phyloP scores from a whole-genome alignment of 2,329 filamentous ascomycete genomes.

The Corynespora cassiicola region DNA sequence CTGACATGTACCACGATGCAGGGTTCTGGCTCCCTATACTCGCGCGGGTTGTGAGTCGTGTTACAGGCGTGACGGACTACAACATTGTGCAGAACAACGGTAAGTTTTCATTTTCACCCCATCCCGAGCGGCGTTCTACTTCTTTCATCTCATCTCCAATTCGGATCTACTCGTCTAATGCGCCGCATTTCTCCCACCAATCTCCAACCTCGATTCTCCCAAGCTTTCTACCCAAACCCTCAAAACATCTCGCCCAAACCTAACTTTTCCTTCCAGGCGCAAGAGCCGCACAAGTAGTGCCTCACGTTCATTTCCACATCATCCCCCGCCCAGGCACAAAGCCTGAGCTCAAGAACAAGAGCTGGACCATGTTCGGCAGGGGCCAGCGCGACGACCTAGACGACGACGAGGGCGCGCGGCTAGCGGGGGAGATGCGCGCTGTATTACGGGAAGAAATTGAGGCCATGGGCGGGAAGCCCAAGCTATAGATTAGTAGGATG shows the following conservation, averaged over 20 bases:
- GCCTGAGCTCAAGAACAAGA: slow-evolving; percentile 62
- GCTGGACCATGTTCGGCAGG: slow-evolving; percentile 84
- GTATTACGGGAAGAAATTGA: slow-evolving; percentile 48
- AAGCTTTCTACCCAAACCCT: slow-evolving; percentile 1
- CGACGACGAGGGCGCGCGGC: slow-evolving; percentile 70
- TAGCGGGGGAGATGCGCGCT: slow-evolving; percentile 61
- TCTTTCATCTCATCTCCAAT: slow-evolving; percentile 1
- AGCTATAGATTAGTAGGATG: slow-evolving; percentile 6
- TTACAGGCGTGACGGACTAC: slow-evolving; percentile 81
- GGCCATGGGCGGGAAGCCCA: slow-evolving; percentile 20
- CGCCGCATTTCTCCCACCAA: not conserved
- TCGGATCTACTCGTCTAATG: not conserved
- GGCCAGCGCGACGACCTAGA: slow-evolving; percentile 77
- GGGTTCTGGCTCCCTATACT: slow-evolving; percentile 71
- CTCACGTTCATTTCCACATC: slow-evolving; percentile 93
- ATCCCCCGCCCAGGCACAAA: slow-evolving; percentile 75
- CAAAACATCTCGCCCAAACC: too few species aligned
- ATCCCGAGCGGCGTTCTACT: slow-evolving; percentile 5
- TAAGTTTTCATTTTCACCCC: slow-evolving; percentile 34
- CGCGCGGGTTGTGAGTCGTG: slow-evolving; percentile 71
- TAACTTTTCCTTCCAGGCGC: slow-evolving; percentile 58
- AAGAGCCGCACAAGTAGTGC: slow-evolving; percentile 88
- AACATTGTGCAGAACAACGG: slow-evolving; percentile 97
- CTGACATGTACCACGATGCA: slow-evolving; percentile 19
- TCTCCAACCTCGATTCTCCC: slow-evolving; percentile 2